These are phyloP conservation scores for Sarocladiaceae sp. DNA, from an alignment of 2,329 filamentous ascomycete species.

Conservation along the genomic window DNA sequence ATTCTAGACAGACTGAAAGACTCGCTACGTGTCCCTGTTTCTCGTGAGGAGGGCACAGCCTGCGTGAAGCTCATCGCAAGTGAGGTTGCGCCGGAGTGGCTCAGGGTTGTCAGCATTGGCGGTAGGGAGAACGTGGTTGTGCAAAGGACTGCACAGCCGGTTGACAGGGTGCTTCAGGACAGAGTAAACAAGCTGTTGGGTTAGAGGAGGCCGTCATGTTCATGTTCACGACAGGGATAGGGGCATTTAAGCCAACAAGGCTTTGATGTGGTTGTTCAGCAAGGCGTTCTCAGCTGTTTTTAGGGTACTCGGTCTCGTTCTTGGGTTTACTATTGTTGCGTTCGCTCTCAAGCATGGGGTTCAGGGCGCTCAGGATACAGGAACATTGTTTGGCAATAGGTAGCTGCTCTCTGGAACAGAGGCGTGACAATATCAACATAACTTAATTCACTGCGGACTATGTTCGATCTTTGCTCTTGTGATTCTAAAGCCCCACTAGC, in stretches of 20 bases:
- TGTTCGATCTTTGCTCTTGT: no score
- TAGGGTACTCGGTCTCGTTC: neutral
- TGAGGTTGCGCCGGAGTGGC: constrained; percentile 52
- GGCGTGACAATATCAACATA: no score
- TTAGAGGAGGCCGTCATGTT: constrained; percentile 9
- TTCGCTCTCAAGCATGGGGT: constrained; percentile 1
- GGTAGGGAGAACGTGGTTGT: constrained; percentile 52
- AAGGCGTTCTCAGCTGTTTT: constrained; percentile 1
- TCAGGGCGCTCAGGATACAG: neutral
- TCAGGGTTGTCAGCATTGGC: constrained; percentile 44
- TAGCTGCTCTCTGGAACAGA: no score
- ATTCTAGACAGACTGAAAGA: constrained; percentile 61
- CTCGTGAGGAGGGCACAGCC: constrained; percentile 42
- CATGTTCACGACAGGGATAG: neutral
- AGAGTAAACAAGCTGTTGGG: constrained; percentile 28
- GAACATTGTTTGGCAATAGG: neutral
- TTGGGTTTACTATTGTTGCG: neutral
- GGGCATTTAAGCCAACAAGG: neutral
- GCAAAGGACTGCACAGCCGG: constrained; percentile 36
- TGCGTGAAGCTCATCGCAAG: constrained; percentile 46
- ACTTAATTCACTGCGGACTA: no score
- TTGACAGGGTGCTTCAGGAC: constrained; percentile 29
- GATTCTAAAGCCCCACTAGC: no score
- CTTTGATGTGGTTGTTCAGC: neutral
- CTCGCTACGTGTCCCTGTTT: constrained; percentile 53